phyloP scores from a whole-genome alignment of 345 rosid species.

The Conringia planisiliqua region DNA sequence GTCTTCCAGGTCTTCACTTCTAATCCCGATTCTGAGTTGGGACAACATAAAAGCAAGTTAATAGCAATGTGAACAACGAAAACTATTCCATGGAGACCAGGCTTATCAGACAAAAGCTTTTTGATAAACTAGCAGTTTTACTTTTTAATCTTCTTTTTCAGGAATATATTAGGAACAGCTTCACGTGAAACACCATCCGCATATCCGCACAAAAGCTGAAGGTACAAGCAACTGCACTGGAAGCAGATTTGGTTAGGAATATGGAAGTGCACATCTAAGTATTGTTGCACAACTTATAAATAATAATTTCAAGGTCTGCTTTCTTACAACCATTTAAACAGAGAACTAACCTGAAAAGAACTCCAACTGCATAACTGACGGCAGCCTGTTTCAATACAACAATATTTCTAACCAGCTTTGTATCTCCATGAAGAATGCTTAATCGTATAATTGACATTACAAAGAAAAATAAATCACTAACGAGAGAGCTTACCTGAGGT shows the following conservation, averaged over 20 bases:
- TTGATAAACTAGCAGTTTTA: constrained; percentile 23
- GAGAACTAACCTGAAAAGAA: constrained; percentile 66
- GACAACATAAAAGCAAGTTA: constrained; percentile 7
- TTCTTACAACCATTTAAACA: not conserved
- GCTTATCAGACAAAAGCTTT: not conserved
- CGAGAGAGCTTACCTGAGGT: constrained; percentile 50
- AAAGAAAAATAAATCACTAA: not conserved
- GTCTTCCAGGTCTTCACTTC: constrained; percentile 74
- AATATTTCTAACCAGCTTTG: not conserved
- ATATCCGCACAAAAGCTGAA: constrained; percentile 74
- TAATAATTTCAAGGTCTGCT: not conserved
- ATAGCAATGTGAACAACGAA: not conserved
- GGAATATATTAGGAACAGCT: constrained; percentile 71
- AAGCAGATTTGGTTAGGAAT: constrained; percentile 32
- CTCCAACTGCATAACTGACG: constrained; percentile 78
- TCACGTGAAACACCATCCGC: constrained; percentile 71
- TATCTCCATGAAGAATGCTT: not conserved
- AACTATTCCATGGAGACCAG: not conserved
- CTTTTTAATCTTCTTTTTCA: constrained; percentile 67
- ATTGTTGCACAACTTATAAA: not conserved
- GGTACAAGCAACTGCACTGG: constrained; percentile 86
- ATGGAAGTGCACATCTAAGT: not conserved
- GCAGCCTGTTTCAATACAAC: constrained; percentile 59
- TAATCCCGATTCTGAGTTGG: constrained; percentile 64
- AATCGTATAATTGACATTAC: not conserved